A percentile compares a stretch with the other conserved stretches of the same genome.
phyloP scores from a whole-genome alignment of 2,329 filamentous ascomycete species.

The Paraconiothyrium brasiliense region DNA sequence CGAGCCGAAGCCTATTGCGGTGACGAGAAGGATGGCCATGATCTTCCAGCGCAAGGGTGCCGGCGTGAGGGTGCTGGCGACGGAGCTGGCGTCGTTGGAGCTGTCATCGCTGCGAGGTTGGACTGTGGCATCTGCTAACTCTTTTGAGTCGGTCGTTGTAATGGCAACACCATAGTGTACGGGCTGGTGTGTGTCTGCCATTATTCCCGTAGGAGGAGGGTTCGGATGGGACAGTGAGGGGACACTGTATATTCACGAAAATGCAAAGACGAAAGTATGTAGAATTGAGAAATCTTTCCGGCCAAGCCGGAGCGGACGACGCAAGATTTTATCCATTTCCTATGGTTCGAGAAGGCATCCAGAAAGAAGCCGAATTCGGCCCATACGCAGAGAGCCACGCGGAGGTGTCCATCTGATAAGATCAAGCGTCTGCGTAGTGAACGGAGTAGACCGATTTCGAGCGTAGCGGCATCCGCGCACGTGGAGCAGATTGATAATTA shows the following conservation, averaged over 20 bases:
- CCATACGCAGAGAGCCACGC: background rate
- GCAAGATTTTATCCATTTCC: background rate
- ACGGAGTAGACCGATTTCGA: background rate
- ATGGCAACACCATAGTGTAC: background rate
- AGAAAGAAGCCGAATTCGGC: background rate
- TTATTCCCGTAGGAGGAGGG: background rate
- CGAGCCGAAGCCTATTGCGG: constrained; percentile 67
- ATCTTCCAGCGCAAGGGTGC: constrained; percentile 43
- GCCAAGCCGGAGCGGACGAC: background rate
- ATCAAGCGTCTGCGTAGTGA: background rate
- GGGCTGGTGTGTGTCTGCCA: background rate
- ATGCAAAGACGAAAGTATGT: background rate
- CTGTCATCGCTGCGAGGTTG: background rate
- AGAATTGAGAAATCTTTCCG: background rate
- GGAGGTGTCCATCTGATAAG: background rate
- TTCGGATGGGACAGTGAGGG: background rate
- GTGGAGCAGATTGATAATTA: background rate
- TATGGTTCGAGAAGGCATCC: background rate
- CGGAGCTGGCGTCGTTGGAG: background rate
- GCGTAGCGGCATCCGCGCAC: background rate
- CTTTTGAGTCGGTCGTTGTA: background rate
- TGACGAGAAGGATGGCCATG: constrained; percentile 61
- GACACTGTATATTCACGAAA: background rate
- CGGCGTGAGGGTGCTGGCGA: background rate
- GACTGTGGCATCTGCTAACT: background rate